These are phyloP conservation scores for Neurospora sp. DNA, from an alignment of 495 filamentous ascomycete genomes.

Conservation along the genomic window DNA sequence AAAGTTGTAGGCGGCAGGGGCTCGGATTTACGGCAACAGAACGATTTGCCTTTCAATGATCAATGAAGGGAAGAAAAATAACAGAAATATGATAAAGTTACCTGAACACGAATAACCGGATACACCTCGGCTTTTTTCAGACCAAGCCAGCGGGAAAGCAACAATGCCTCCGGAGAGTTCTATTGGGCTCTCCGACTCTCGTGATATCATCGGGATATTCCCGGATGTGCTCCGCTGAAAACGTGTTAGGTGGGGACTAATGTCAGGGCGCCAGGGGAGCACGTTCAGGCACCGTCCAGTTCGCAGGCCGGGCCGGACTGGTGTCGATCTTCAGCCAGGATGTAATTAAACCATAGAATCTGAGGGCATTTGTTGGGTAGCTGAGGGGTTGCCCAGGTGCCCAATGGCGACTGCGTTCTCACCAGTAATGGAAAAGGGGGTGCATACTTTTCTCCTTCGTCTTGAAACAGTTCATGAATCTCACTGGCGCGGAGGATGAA, in stretches of 20 bases:
- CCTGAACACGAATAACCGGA: not conserved
- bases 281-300: not conserved
- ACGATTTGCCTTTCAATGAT: not conserved
- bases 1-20: not conserved
- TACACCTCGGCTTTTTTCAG: not conserved
- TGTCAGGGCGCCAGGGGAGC: not conserved
- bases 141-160: not conserved
- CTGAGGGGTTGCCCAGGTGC: not conserved
- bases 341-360: not conserved
- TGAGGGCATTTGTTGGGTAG: not conserved
- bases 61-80: not conserved
- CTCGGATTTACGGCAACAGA: not conserved
- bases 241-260: not conserved
- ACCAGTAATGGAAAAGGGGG: not conserved
- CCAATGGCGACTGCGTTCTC: not conserved
- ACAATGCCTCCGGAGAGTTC: not conserved
- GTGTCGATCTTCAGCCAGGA: not conserved
- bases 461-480: not conserved
- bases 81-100: not conserved
- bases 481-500: not conserved
- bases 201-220: not conserved
- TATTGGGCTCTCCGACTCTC: not conserved
- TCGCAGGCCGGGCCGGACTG: not conserved
- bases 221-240: not conserved
- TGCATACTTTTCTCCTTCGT: not conserved